Evolutionary conservation across 2,329 filamentous ascomycete species (phyloP), one percentile per base, ranked within the genome.

Genomic region (Pseudocercospora fuligena): DNA sequence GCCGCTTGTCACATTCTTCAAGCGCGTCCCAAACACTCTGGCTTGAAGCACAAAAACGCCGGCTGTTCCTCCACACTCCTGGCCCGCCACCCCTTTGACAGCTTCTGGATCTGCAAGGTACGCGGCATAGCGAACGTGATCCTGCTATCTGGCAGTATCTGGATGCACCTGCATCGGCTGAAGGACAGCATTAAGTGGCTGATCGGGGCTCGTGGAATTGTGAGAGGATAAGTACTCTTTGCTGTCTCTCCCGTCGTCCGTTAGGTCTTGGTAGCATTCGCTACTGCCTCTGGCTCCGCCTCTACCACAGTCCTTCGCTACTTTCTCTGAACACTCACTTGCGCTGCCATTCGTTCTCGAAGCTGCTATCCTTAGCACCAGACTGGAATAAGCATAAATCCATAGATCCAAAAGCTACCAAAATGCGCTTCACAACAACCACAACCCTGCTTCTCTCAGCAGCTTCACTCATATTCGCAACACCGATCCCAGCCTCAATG

Each of bases 401-500:
- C 29, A 31, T 31, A 31, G 6, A 31, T 8, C 29, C 29, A 8
- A 31, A 31, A 31, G 29, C 29, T 23, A 23, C 53, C 56, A 71
- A 54, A 9, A 72, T 72, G 72, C 72, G 63, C 12, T 63, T 69
- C 65, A 40, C 57, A 9, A 27, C 60, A 16, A 25, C 23, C 49
- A 51, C 56, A 21, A 16, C 58, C 31, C 58, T 68, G 58, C 65
- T 70, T 56, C 53, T 72, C 29, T 46, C 66, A 63, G 43, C 66
- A 31, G 36, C 53, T 59, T 27, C 27, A 46, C 23, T 19, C 36
- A 29, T 49, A 36, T 56, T 64, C 43, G 58, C 63, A 21, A 64
- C n/a, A 21, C 72, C 64, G 29, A 36, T 72, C 40, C 65, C 70
- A 27, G 57, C 67, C 11, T 40, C 65, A 31, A 73, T 74, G 61